Percentiles rank a stretch among this genome's conserved stretches.
These are phyloP conservation scores for Jasminum sambac DNA, from an alignment of 257 asterid genomes.

Conservation along the genomic window DNA sequence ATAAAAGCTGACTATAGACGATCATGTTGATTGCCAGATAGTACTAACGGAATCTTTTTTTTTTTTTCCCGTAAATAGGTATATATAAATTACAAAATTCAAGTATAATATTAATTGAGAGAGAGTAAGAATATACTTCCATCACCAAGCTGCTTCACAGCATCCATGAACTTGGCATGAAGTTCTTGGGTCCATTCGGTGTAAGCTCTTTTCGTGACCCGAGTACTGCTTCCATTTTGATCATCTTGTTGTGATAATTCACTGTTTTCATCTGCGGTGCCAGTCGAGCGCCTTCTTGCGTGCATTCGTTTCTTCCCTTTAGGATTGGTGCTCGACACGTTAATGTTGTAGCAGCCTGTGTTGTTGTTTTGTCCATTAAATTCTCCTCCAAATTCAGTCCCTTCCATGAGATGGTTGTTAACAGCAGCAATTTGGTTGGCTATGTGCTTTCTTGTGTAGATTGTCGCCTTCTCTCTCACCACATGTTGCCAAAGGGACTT, in stretches of 20 bases:
- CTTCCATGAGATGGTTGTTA: conserved; percentile 1
- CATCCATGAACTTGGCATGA: conserved; percentile 42
- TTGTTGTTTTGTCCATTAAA: conserved; percentile 3
- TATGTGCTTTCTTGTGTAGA: conserved; percentile 15
- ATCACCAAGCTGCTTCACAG: conserved; percentile 39
- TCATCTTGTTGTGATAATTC: conserved; percentile 3
- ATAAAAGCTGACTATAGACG: no score
- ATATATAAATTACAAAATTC: background rate
- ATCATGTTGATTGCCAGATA: no score
- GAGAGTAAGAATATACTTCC: conserved; percentile 36
- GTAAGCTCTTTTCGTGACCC: conserved; percentile 30
- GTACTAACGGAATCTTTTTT: no score
- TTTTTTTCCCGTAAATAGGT: background rate
- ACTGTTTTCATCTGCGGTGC: background rate
- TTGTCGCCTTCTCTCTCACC: conserved; percentile 27
- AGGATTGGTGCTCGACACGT: conserved; percentile 20
- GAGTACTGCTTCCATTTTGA: background rate
- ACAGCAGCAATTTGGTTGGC: background rate
- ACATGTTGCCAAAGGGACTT: conserved; percentile 47
- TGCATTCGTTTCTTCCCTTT: conserved; percentile 5
- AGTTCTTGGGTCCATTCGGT: conserved; percentile 47
- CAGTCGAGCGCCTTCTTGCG: background rate
- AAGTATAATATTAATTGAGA: background rate
- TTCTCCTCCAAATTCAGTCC: conserved; percentile 21
- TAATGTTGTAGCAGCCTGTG: no score